phyloP scores from a whole-genome alignment of 768 basidiomycete species.

The Suillus americanus region DNA sequence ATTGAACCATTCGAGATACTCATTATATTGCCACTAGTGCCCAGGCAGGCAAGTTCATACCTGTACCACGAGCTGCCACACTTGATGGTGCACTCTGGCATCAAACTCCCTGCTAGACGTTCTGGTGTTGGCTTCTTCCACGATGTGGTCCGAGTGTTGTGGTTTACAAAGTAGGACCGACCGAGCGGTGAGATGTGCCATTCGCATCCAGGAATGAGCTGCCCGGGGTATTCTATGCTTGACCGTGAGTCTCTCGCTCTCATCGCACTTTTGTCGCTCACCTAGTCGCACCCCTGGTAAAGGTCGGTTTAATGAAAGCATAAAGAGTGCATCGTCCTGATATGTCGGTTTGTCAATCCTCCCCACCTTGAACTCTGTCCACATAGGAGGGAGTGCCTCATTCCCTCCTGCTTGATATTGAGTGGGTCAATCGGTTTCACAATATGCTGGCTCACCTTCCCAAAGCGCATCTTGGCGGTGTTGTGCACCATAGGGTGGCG shows the following conservation, averaged over 20 bases:
- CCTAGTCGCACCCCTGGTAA: not conserved
- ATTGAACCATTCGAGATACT: not conserved
- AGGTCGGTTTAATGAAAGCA: not conserved
- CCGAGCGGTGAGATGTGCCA: not conserved
- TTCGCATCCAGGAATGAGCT: not conserved
- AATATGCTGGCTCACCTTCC: not conserved
- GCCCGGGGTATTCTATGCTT: not conserved
- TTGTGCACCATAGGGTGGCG: not conserved
- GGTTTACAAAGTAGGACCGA: not conserved
- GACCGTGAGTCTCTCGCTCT: not conserved
- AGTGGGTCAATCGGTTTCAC: not conserved
- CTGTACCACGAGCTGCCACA: not conserved
- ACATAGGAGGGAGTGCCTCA: not conserved
- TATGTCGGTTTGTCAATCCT: accelerated
- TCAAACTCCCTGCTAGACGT: not conserved
- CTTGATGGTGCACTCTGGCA: not conserved
- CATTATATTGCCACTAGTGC: not conserved
- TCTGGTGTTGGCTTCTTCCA: not conserved
- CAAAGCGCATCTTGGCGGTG: not conserved
- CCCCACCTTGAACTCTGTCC: not conserved
- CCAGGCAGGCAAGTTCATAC: not conserved
- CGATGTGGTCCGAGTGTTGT: not conserved
- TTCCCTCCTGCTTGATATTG: not conserved
- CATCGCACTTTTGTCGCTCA: not conserved
- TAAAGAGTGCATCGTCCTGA: not conserved